Evolutionary conservation across 2,329 filamentous ascomycete species (phyloP).

Genomic region (Xylariaceae sp.): DNA sequence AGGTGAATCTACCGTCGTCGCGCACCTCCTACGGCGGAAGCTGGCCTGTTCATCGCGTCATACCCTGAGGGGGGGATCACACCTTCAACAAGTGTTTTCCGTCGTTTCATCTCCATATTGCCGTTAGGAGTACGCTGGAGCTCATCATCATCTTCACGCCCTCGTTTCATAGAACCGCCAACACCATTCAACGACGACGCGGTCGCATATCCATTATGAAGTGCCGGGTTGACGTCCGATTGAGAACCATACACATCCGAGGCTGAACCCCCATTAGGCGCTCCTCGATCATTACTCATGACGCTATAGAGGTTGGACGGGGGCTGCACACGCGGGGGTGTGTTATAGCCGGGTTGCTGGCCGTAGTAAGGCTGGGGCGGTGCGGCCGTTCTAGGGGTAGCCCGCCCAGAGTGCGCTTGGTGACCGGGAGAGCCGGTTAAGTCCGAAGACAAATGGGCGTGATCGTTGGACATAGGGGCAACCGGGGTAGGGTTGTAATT

Average conservation of each 20-base stretch:
- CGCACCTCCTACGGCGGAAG: conserved; percentile 37
- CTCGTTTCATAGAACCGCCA: conserved; percentile 39
- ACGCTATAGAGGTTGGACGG: conserved; percentile 80
- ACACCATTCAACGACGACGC: conserved; percentile 63
- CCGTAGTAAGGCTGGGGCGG: conserved; percentile 69
- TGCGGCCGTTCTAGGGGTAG: conserved; percentile 74
- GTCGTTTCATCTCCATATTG: conserved; percentile 66
- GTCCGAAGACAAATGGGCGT: conserved; percentile 71
- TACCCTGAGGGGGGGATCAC: conserved; percentile 46
- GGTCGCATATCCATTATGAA: conserved; percentile 59
- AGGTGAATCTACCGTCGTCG: conserved; percentile 29
- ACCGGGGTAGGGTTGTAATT: conserved; percentile 68
- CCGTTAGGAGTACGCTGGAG: conserved; percentile 56
- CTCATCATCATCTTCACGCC: conserved; percentile 55
- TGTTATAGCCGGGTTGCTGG: conserved; percentile 64
- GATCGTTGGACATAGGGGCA: conserved; percentile 62
- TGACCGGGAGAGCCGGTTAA: conserved; percentile 77
- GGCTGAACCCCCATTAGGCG: conserved; percentile 58
- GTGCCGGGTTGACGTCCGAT: conserved; percentile 49
- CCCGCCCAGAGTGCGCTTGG: conserved; percentile 73
- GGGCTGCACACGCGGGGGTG: conserved; percentile 64
- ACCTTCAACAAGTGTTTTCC: conserved; percentile 67
- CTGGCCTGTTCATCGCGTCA: conserved; percentile 44
- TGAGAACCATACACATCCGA: conserved; percentile 67
- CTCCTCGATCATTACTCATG: conserved; percentile 71